Evolutionary conservation across 352 stramenopile genomes (phyloP).

Genomic region (Phytopythium oedochilum): DNA sequence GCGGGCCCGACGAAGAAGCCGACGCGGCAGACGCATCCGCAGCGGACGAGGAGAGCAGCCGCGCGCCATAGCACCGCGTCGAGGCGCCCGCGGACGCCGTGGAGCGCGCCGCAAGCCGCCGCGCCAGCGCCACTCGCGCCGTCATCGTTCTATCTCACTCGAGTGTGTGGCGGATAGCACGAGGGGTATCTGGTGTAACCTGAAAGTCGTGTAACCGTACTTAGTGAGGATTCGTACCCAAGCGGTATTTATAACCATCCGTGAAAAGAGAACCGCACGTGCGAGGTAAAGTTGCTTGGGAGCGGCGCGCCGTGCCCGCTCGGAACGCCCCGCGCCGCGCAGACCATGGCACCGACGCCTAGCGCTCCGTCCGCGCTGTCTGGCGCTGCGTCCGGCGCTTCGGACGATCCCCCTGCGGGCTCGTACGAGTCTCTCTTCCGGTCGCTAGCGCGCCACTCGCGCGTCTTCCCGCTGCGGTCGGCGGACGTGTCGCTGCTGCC

Average conservation of each 20-base stretch:
- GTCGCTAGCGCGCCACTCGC: constrained; percentile 43
- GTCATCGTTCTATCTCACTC: constrained; percentile 1
- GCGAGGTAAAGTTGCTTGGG: too few species aligned
- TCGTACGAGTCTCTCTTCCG: constrained; percentile 48
- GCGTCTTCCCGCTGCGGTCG: constrained; percentile 55
- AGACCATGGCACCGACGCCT: constrained; percentile 1
- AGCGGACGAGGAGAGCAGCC: constrained; percentile 9
- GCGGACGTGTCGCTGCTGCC: constrained; percentile 44
- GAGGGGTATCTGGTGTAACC: background rate
- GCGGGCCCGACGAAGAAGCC: constrained; percentile 14
- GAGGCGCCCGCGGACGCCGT: constrained; percentile 1
- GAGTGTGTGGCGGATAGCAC: constrained; percentile 2
- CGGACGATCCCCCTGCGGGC: background rate
- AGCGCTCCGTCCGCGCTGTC: background rate
- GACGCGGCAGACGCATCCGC: background rate
- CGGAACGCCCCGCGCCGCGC: background rate
- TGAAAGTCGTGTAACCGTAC: too few species aligned
- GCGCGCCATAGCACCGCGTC: background rate
- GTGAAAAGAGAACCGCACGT: too few species aligned
- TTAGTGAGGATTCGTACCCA: too few species aligned
- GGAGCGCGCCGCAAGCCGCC: constrained; percentile 8
- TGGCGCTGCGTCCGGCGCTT: background rate
- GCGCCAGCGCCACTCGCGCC: constrained; percentile 6
- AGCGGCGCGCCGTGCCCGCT: background rate
- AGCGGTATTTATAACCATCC: too few species aligned